Percentiles rank a stretch among this genome's conserved stretches.
These are phyloP conservation scores for Ophiostoma sp. DNA, from an alignment of 2,329 filamentous ascomycete species.

Conservation along the genomic window DNA sequence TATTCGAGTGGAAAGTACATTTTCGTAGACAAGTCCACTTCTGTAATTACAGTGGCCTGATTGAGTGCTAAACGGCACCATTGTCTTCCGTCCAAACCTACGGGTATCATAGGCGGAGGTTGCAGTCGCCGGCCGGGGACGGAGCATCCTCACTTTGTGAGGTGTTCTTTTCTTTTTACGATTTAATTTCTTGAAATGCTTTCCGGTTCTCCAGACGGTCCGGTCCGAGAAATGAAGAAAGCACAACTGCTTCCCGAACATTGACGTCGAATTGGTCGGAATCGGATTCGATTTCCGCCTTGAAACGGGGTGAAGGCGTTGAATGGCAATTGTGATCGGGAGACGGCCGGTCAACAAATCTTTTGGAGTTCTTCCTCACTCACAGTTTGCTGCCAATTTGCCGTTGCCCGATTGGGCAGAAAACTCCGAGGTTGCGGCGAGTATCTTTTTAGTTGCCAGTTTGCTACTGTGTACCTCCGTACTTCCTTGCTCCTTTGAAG, in stretches of 20 bases:
- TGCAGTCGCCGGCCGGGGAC: background rate
- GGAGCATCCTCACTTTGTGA: background rate
- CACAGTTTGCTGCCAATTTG: background rate
- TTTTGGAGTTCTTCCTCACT: background rate
- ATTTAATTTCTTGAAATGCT: background rate
- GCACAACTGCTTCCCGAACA: background rate
- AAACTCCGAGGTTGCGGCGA: conserved; percentile 7
- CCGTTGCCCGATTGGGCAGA: conserved; percentile 17
- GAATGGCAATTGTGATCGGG: background rate
- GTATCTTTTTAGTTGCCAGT: background rate
- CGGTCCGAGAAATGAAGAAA: background rate
- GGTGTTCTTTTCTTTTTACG: background rate
- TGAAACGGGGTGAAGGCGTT: background rate
- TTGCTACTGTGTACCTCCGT: background rate
- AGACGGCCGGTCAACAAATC: background rate
- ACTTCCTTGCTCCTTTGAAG: background rate
- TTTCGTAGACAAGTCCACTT: background rate
- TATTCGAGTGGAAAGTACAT: no score
- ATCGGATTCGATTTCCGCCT: conserved; percentile 15
- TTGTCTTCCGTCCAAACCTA: background rate
- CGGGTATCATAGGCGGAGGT: background rate
- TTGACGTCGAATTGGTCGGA: background rate
- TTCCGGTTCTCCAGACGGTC: background rate
- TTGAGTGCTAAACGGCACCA: background rate
- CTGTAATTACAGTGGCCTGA: background rate